These are phyloP conservation scores for Penicillium sp. DNA, from an alignment of 2,329 filamentous ascomycete species.

Conservation along the genomic window DNA sequence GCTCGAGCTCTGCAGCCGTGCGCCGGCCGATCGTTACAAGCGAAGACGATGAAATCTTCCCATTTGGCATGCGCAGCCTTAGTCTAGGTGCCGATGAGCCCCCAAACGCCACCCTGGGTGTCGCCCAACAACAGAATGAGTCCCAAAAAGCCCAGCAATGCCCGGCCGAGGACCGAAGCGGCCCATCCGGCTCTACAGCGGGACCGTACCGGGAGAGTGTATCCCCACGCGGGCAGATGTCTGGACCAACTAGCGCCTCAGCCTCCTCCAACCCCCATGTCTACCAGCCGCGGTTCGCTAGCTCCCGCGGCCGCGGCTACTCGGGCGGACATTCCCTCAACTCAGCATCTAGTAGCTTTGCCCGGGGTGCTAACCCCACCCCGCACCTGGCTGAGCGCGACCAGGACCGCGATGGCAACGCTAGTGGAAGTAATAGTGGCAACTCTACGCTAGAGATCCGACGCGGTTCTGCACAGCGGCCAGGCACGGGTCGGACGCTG, in stretches of 20 bases:
- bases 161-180: constrained; percentile 22
- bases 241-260: constrained; percentile 30
- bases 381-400: constrained; percentile 39
- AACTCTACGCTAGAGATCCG: constrained; percentile 38
- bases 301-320: constrained; percentile 39
- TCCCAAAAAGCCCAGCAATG: constrained; percentile 22
- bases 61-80: constrained; percentile 48
- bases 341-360: constrained; percentile 43
- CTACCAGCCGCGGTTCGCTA: constrained; percentile 42
- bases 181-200: constrained; percentile 17
- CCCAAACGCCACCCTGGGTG: constrained; percentile 33
- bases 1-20: constrained; percentile 48
- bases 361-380: constrained; percentile 35
- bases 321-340: constrained; percentile 41
- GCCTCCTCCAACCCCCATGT: constrained; percentile 34
- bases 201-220: constrained; percentile 22
- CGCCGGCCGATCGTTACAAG: constrained; percentile 36
- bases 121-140: constrained; percentile 37
- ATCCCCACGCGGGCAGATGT: constrained; percentile 22
- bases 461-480: constrained; percentile 37
- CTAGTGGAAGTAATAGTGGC: constrained; percentile 43
- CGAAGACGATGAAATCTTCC: constrained; percentile 48
- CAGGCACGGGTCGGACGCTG: constrained; percentile 34
- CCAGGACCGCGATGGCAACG: constrained; percentile 39
- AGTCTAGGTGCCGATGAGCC: constrained; percentile 48